phyloP scores from a whole-genome alignment of 2,329 filamentous ascomycete species.

The Xylariaceae sp. region DNA sequence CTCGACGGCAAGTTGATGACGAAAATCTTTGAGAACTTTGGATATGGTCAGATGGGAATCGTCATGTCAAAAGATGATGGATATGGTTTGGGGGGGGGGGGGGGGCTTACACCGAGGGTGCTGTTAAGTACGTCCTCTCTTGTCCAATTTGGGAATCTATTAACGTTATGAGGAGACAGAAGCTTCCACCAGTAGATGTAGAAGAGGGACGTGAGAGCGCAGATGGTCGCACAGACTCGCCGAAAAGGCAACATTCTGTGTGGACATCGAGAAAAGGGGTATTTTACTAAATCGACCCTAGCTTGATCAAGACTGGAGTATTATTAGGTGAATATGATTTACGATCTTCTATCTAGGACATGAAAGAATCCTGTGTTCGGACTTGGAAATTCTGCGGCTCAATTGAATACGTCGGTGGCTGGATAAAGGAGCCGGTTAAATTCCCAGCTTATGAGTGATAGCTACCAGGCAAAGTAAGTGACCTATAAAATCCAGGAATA shows the following conservation, averaged over 20 bases:
- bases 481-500: too few species aligned
- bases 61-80: not conserved
- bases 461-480: too few species aligned
- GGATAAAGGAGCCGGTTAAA: conserved; percentile 23
- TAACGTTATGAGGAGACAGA: not conserved
- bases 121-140: conserved; percentile 19
- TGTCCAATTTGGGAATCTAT: not conserved
- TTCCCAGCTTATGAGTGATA: not conserved
- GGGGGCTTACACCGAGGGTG: conserved; percentile 26
- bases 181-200: conserved; percentile 23
- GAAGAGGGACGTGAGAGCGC: conserved; percentile 17
- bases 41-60: not conserved
- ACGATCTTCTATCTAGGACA: not conserved
- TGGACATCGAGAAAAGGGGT: not conserved
- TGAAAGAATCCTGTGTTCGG: not conserved
- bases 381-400: conserved; percentile 3
- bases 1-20: conserved; percentile 54
- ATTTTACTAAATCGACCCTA: not conserved
- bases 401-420: not conserved
- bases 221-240: conserved; percentile 11
- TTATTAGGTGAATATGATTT: too few species aligned
- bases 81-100: not conserved
- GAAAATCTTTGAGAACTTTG: conserved; percentile 55
- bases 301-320: not conserved
- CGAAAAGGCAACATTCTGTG: conserved; percentile 16